phyloP scores from a whole-genome alignment of 106 monocot species.

The Dendrobium huoshanense region DNA sequence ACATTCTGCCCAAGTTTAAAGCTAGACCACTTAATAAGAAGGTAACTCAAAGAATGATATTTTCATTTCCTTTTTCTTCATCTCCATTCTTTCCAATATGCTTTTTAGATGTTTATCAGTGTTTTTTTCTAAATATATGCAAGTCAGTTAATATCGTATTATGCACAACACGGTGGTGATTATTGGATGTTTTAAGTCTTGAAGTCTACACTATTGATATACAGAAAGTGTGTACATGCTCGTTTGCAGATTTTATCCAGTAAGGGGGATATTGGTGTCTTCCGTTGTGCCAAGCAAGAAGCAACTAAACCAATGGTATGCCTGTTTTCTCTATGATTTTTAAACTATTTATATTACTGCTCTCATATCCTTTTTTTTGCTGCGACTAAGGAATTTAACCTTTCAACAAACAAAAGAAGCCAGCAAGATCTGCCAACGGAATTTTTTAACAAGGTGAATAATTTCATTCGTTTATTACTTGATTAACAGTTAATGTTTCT shows the following conservation, averaged over 20 bases:
- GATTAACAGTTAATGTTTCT: too few relatives aligned
- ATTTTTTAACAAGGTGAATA: constrained; percentile 28
- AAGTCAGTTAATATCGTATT: not conserved
- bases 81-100: not conserved
- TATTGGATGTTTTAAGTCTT: not conserved
- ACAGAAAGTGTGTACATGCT: not conserved
- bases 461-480: not conserved
- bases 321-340: not conserved
- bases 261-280: constrained; percentile 27
- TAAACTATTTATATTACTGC: not conserved
- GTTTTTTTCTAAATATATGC: not conserved
- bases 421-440: constrained; percentile 22
- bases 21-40: constrained; percentile 28
- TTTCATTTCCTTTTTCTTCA: not conserved
- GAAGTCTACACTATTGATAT: not conserved
- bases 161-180: not conserved
- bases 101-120: not conserved
- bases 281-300: constrained; percentile 22
- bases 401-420: constrained; percentile 23
- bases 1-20: constrained; percentile 8
- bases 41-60: constrained; percentile 8
- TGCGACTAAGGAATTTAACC: constrained; percentile 16
- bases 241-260: constrained; percentile 23
- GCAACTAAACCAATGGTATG: constrained; percentile 17
- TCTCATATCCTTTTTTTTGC: constrained; percentile 3